phyloP scores from a whole-genome alignment of 495 filamentous ascomycete species.

The Chaetomidium leptoderma region DNA sequence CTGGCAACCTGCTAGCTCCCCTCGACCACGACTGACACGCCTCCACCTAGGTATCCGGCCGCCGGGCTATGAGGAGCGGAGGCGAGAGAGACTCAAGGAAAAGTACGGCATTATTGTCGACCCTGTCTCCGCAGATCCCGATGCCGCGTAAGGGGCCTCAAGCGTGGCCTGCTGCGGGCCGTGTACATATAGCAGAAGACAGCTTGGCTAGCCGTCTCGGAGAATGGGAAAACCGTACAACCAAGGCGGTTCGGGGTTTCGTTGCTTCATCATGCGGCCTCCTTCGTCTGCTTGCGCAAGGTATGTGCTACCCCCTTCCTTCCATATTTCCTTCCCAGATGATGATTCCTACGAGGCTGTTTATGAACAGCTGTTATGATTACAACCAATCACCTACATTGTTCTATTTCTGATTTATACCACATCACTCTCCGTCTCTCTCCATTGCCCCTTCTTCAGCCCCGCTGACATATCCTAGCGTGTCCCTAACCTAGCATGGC shows the following conservation, averaged over 20 bases:
- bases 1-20: background rate
- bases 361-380: conserved; percentile 44
- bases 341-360: conserved; percentile 39
- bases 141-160: conserved; percentile 20
- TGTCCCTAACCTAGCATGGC: background rate
- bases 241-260: background rate
- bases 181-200: conserved; percentile 27
- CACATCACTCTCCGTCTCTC: background rate
- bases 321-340: background rate
- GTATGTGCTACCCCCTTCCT: conserved; percentile 13
- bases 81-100: conserved; percentile 77
- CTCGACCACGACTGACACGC: conserved; percentile 28
- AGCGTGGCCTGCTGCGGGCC: conserved; percentile 9
- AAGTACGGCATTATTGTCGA: conserved; percentile 84
- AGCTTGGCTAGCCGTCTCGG: conserved; percentile 14
- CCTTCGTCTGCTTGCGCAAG: conserved; percentile 7
- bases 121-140: conserved; percentile 42
- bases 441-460: background rate
- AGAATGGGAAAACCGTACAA: conserved; percentile 33
- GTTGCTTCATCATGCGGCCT: background rate
- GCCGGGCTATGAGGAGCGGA: conserved; percentile 82
- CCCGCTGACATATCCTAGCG: background rate
- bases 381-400: conserved; percentile 28
- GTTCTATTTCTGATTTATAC: conserved; percentile 1
- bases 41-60: conserved; percentile 64